Base-by-base conservation (phyloP, 23 red algal species). In the Gracilaria caudata region DNA sequence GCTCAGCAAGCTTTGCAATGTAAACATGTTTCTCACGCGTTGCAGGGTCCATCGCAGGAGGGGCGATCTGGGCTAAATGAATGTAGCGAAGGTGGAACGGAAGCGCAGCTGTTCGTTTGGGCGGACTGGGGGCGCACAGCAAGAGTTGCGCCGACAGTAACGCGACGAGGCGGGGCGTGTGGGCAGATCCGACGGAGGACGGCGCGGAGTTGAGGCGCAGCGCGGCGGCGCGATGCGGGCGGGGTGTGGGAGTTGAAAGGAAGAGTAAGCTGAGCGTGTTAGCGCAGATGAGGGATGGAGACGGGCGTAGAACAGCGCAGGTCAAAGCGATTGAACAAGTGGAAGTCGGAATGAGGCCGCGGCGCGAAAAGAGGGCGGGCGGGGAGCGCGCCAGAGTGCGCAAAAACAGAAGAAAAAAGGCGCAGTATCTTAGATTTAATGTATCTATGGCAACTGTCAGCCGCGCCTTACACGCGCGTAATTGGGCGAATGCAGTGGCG, bases 1-100 rank as follows among this genome's bases (percentile, higher is more conserved):
- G 97, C 60, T 99, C 97, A 13, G 97, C 97, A 24, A 99, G 81
- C 86, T 99, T 99, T 33, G 97, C 97, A 25, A 95, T 76, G 77
- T 95, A 99, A 28, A 99, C 93, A 49, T 91, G 86, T 83, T 94
- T 99, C 63, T 99, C 97, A 36, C 92, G 87, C 19, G 87, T 92
- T n/a, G 60, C 84, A 3, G 63, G 21, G 86, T 99, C 97, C 97
- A 99, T 95, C n/a, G 51, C 39, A 30, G 65, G n/a, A 61, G 26
- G 51, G 51, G 77, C 77, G 56, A 77, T 78, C 76, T 43, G 61
- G 61, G 29, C 8, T 66, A 0, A 25, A 19, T 19, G 2, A 66
- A 66, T 35, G 61, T 17, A n/a, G 61, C 19, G 35, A 35, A 19
- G 13, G 30, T 17, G 30, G 30, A 61, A 61, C 57, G 11, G 23